Conservation (phyloP, 768 basidiomycete species). For the Mycena albidolilacea region DNA sequence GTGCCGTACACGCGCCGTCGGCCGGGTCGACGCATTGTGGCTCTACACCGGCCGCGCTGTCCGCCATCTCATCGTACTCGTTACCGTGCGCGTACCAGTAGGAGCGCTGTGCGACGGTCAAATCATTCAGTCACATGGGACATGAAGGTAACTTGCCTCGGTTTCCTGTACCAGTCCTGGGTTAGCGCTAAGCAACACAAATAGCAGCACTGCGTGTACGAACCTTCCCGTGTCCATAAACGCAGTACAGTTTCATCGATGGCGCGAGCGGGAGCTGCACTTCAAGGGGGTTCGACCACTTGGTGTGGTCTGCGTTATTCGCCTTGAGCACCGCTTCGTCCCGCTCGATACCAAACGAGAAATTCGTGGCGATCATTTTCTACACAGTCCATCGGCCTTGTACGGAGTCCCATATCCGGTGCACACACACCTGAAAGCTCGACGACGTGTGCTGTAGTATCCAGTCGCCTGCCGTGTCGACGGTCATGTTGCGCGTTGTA, state of each 20-base stretch:
- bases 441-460: conserved; percentile 86
- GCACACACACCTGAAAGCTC: conserved; percentile 77
- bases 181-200: neutral
- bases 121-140: neutral
- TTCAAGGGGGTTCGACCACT: conserved; percentile 96
- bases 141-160: conserved; percentile 66
- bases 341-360: conserved; percentile 90
- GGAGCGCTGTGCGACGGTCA: conserved; percentile 68
- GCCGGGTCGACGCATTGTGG: conserved; percentile 62
- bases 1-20: conserved; percentile 58
- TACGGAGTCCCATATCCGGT: neutral
- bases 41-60: conserved; percentile 50
- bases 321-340: conserved; percentile 67
- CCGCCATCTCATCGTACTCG: conserved; percentile 74
- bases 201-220: neutral
- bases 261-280: conserved; percentile 91
- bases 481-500: conserved; percentile 76
- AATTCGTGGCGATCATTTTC: conserved; percentile 90
- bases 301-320: conserved; percentile 82
- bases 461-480: conserved; percentile 81
- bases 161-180: conserved; percentile 66
- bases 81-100: conserved; percentile 84
- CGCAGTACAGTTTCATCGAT: conserved; percentile 91
- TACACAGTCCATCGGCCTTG: conserved; percentile 44
- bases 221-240: conserved; percentile 93